Base-by-base conservation (phyloP, 495 filamentous ascomycete genomes). In the Penicillium riverlandense region DNA sequence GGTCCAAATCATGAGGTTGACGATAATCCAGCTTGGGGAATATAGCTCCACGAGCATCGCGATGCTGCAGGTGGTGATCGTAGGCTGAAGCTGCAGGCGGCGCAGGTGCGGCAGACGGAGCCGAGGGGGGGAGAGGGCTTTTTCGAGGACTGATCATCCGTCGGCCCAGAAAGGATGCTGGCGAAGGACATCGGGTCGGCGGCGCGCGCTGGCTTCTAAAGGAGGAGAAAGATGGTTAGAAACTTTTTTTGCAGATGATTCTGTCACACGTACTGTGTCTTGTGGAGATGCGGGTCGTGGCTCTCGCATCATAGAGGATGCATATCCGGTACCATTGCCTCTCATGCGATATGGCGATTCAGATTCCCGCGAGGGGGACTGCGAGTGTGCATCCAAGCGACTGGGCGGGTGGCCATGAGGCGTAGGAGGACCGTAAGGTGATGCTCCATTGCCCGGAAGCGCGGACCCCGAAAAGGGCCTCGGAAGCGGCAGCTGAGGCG, bases 181-280 rank as follows among this genome's bases (percentile, higher is more conserved):
- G 87, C 88, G 52, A 95, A 88, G 3, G 87, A 88, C 89, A 95
- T 95, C 11, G 89, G 85, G 63, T 90, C 84, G 13, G 82, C 79
- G 40, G 83, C 77, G 49, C 85, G 78, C 42, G 79, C 72, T 29
- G 80, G 72, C 40, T 77, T 85, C 75, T 86, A 49, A 43, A 34
- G n/a, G 34, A 35, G 22, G 33, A 42, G 37, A 34, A 16, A 41
- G 31, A 29, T 8, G 36, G 29, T 38, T 47, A 38, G 35, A 39
- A 41, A 33, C 49, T 22, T 22, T 22, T 22, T 22, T 22, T 3
- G 22, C 22, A 22, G 22, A 4, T 22, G 22, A 22, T 4, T 22
- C 4, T 22, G 22, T 22, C 22, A 22, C 15, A 16, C 60, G 12
- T 71, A 69, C 58, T 36, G 59, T 36, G 54, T 74, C 67, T 57